phyloP scores from a whole-genome alignment of 768 basidiomycete genomes.

The Tricholoma saponaceum region DNA sequence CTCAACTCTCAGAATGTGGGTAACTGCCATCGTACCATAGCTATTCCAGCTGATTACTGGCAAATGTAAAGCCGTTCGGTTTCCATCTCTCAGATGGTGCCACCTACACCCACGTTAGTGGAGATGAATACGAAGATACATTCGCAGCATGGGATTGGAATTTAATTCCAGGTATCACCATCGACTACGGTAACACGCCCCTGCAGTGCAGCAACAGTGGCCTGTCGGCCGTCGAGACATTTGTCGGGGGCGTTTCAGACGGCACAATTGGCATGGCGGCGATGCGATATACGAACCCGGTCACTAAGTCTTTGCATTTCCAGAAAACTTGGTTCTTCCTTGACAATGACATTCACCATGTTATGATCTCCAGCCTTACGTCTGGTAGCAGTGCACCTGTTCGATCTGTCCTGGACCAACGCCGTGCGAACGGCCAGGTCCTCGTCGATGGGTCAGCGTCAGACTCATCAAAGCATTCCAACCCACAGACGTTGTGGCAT shows the following conservation, averaged over 20 bases:
- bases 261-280: constrained; percentile 54
- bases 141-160: constrained; percentile 77
- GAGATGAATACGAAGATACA: constrained; percentile 73
- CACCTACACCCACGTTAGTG: constrained; percentile 57
- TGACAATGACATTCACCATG: constrained; percentile 55
- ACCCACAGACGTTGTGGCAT: constrained; percentile 52
- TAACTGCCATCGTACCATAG: not conserved
- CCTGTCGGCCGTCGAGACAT: constrained; percentile 45
- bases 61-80: constrained; percentile 44
- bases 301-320: constrained; percentile 49
- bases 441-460: constrained; percentile 35
- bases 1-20: constrained; percentile 57
- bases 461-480: constrained; percentile 1
- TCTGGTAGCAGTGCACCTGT: constrained; percentile 35
- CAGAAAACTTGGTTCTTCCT: constrained; percentile 79
- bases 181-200: constrained; percentile 56
- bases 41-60: not conserved
- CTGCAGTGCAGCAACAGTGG: constrained; percentile 43
- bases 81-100: constrained; percentile 71
- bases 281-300: constrained; percentile 67
- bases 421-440: constrained; percentile 39
- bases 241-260: constrained; percentile 66
- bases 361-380: constrained; percentile 52
- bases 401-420: constrained; percentile 67
- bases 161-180: constrained; percentile 68